A percentile compares a stretch with the other conserved stretches of the same genome.
These are phyloP conservation scores for Arachnopeziza araneosa DNA, from an alignment of 2,329 filamentous ascomycete species.

Conservation along the genomic window DNA sequence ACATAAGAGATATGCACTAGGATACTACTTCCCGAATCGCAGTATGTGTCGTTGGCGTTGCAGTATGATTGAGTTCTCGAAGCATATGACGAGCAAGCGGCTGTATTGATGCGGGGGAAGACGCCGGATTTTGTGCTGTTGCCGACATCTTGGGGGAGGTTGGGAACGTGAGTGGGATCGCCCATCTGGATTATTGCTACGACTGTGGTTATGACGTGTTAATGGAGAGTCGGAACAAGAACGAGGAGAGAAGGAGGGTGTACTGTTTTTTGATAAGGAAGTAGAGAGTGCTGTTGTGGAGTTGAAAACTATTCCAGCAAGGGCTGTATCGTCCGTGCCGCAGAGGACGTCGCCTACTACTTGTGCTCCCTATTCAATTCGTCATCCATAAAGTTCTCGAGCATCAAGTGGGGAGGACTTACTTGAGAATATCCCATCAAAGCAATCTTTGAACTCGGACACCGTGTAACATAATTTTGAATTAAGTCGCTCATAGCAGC, in stretches of 20 bases:
- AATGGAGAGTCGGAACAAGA: not conserved
- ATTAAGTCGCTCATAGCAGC: conserved; percentile 28
- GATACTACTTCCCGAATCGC: conserved; percentile 2
- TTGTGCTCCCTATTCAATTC: conserved; percentile 22
- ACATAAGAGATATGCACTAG: conserved; percentile 5
- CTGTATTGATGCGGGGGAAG: conserved; percentile 16
- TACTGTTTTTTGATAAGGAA: conserved; percentile 10
- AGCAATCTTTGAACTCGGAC: conserved; percentile 29
- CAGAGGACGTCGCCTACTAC: conserved; percentile 29
- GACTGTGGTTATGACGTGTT: conserved; percentile 7
- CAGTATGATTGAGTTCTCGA: conserved; percentile 4
- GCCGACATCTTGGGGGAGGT: conserved; percentile 29
- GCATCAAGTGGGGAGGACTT: not conserved
- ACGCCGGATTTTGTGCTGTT: conserved; percentile 24
- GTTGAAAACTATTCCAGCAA: conserved; percentile 16
- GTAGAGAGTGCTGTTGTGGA: conserved; percentile 11
- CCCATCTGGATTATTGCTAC: conserved; percentile 34
- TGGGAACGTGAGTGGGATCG: conserved; percentile 31
- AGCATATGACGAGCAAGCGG: not conserved
- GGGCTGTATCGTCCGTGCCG: conserved; percentile 11
- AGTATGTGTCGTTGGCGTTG: conserved; percentile 5
- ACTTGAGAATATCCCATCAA: conserved; percentile 34
- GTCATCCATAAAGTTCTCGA: conserved; percentile 2
- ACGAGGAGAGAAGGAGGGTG: not conserved
- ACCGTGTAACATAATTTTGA: conserved; percentile 28